Evolutionary conservation across 2,329 filamentous ascomycete species (phyloP).

Genomic region (Colletotrichum sp.): DNA sequence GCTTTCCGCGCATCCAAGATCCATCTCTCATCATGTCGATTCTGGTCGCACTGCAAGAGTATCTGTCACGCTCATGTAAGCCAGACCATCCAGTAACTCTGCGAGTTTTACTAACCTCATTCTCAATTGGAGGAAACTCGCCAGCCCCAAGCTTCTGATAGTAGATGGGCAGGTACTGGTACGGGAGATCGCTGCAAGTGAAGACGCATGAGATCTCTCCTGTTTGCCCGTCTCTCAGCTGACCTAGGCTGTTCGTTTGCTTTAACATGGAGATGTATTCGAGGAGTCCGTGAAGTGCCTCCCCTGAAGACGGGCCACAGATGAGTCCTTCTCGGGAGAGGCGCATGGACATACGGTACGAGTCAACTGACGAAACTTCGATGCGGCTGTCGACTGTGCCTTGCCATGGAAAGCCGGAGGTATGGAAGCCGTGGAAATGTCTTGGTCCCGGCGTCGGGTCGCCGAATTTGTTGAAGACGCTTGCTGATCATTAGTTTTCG

Average conservation of each 20-base stretch:
- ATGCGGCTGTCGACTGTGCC: background rate
- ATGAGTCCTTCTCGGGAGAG: slow-evolving; percentile 12
- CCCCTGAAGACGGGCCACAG: slow-evolving; percentile 5
- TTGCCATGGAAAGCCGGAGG: slow-evolving; percentile 6
- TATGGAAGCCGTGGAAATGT: background rate
- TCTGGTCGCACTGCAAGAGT: slow-evolving; percentile 26
- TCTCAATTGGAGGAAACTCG: slow-evolving; percentile 1
- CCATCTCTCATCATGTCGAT: slow-evolving; percentile 31
- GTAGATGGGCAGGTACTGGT: slow-evolving; percentile 1
- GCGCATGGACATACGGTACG: slow-evolving; percentile 13
- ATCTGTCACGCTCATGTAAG: slow-evolving; percentile 8
- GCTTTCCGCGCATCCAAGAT: slow-evolving; percentile 23
- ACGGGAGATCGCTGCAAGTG: slow-evolving; percentile 14
- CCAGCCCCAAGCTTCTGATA: background rate
- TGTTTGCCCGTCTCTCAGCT: background rate
- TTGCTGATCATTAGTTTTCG: background rate
- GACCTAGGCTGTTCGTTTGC: background rate
- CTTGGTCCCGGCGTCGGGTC: slow-evolving; percentile 5
- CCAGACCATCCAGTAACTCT: too few species aligned
- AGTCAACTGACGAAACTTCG: background rate
- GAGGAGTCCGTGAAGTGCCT: background rate
- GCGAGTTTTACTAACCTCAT: background rate
- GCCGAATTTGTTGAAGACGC: slow-evolving; percentile 2
- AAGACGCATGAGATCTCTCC: slow-evolving; percentile 9
- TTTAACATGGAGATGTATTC: background rate